A percentile compares a stretch with the other conserved stretches of the same genome.
phyloP scores from a whole-genome alignment of 495 filamentous ascomycete species.

The Podospora bellae-mahoneyi region DNA sequence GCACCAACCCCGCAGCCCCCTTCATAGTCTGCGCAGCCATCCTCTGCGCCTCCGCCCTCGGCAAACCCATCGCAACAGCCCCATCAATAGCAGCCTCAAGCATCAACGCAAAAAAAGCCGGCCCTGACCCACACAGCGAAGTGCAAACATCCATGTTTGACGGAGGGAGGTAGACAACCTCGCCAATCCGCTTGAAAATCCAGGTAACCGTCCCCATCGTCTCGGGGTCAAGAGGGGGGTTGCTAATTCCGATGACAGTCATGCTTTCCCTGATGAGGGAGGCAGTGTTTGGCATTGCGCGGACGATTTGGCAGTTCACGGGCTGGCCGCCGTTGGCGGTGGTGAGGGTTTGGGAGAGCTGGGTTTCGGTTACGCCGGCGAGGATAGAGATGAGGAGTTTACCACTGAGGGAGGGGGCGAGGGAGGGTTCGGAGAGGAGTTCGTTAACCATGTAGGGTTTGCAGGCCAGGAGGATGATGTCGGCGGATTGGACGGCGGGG shows the following conservation, averaged over 20 bases:
- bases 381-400: slow-evolving; percentile 84
- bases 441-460: slow-evolving; percentile 71
- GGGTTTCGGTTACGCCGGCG: slow-evolving; percentile 68
- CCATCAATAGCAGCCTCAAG: slow-evolving; percentile 75
- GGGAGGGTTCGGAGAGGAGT: slow-evolving; percentile 60
- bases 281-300: slow-evolving; percentile 78
- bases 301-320: slow-evolving; percentile 55
- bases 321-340: slow-evolving; percentile 37
- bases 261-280: slow-evolving; percentile 70
- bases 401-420: slow-evolving; percentile 64
- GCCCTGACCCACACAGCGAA: slow-evolving; percentile 72
- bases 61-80: slow-evolving; percentile 76
- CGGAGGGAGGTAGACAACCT: slow-evolving; percentile 61
- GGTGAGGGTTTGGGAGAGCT: slow-evolving; percentile 61
- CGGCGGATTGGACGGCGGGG: slow-evolving; percentile 51
- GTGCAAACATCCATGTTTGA: slow-evolving; percentile 70
- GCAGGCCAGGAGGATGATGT: slow-evolving; percentile 69
- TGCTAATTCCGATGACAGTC: slow-evolving; percentile 68
- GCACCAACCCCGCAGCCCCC: slow-evolving; percentile 67
- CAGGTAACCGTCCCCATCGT: slow-evolving; percentile 61
- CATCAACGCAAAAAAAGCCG: slow-evolving; percentile 75
- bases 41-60: slow-evolving; percentile 67
- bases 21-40: slow-evolving; percentile 80
- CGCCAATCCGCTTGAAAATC: slow-evolving; percentile 72
- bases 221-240: slow-evolving; percentile 52